Percentiles rank a stretch among this genome's conserved stretches.
Conservation (phyloP, 768 basidiomycete species). For the Zangia roseola region DNA sequence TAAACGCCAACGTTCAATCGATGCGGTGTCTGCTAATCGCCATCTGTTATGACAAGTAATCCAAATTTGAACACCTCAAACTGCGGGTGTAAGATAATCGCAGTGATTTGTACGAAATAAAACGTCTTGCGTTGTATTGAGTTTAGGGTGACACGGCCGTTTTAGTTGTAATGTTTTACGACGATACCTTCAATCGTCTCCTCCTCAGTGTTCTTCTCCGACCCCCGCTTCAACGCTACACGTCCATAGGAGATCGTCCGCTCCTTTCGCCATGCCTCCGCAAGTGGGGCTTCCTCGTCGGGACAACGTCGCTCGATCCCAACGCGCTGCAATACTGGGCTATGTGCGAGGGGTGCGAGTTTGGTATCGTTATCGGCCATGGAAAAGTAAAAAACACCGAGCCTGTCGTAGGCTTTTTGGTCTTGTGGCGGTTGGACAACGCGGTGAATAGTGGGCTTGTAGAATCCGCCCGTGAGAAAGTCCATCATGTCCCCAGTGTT, state of each 20-base stretch:
- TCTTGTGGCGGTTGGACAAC: constrained; percentile 56
- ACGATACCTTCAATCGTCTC: constrained; percentile 53
- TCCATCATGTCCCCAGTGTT: constrained; percentile 60
- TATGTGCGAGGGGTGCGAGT: constrained; percentile 44
- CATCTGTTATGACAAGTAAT: too few relatives aligned
- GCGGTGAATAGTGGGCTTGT: constrained; percentile 58
- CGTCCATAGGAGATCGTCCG: constrained; percentile 52
- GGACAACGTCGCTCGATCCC: constrained; percentile 39
- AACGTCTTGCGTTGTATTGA: too few relatives aligned
- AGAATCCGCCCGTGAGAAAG: constrained; percentile 58
- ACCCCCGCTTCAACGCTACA: constrained; percentile 38
- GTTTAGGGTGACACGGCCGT: background rate
- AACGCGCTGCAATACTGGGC: constrained; percentile 46
- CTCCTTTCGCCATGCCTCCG: constrained; percentile 50
- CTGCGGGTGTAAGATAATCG: too few relatives aligned
- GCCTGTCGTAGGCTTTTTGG: constrained; percentile 46
- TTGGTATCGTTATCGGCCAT: constrained; percentile 50
- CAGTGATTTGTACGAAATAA: too few relatives aligned
- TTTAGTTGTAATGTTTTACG: constrained; percentile 57
- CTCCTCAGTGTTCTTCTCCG: constrained; percentile 47
- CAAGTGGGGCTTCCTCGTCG: constrained; percentile 43
- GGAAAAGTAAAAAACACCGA: constrained; percentile 57
- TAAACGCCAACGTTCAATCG: too few relatives aligned
- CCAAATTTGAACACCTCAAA: too few relatives aligned
- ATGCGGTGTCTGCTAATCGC: too few relatives aligned